phyloP scores from a whole-genome alignment of 2,329 filamentous ascomycete genomes.

The Neoascochyta sp. region DNA sequence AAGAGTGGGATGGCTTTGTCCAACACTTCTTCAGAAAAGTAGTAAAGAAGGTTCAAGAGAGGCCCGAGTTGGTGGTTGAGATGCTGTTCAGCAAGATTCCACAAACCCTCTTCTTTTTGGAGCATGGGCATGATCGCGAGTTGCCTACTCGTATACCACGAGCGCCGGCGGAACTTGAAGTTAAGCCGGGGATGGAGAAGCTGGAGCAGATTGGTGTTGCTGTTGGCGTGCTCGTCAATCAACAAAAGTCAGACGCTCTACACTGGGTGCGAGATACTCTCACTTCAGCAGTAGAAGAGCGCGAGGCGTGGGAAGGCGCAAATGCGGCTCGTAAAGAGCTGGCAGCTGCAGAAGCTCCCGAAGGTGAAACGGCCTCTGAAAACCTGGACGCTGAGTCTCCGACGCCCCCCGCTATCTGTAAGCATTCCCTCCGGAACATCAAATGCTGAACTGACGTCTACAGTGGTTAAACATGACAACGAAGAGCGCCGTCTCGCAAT shows the following conservation, averaged over 20 bases:
- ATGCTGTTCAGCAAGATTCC: conserved; percentile 92
- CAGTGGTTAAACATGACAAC: conserved; percentile 54
- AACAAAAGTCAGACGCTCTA: conserved; percentile 71
- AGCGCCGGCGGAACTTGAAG: conserved; percentile 76
- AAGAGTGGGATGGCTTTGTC: conserved; percentile 87
- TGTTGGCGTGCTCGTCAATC: conserved; percentile 74
- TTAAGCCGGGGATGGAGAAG: conserved; percentile 66
- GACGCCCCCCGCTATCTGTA: conserved; percentile 46
- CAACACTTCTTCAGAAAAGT: conserved; percentile 80
- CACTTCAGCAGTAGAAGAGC: conserved; percentile 64
- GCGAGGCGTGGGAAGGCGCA: conserved; percentile 72
- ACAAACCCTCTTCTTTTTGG: conserved; percentile 77
- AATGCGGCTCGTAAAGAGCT: conserved; percentile 56
- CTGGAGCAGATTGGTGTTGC: conserved; percentile 72
- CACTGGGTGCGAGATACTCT: conserved; percentile 77
- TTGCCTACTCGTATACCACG: conserved; percentile 61
- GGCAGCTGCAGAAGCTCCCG: conserved; percentile 31
- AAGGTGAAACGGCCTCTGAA: conserved; percentile 28
- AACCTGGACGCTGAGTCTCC: conserved; percentile 30
- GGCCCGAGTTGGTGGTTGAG: conserved; percentile 82
- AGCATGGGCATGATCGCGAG: conserved; percentile 85
- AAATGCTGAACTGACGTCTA: conserved; percentile 14
- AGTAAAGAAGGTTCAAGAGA: conserved; percentile 77
- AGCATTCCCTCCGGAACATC: conserved; percentile 7
- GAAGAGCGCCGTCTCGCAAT: conserved; percentile 67